phyloP scores from a whole-genome alignment of 805 yeast species.

The Priceomyces haplophilus region DNA sequence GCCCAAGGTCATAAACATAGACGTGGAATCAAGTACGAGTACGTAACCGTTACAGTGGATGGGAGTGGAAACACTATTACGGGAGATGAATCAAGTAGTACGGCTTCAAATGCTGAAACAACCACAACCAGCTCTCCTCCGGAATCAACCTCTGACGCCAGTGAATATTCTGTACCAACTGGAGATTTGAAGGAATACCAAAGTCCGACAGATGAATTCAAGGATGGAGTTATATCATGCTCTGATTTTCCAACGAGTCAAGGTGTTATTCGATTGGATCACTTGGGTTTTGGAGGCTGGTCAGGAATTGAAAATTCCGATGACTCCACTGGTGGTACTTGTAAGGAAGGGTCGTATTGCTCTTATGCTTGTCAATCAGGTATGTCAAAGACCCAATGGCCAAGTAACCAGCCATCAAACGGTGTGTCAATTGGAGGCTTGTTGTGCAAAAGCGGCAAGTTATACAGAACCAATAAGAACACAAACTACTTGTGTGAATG shows the following conservation, averaged over 20 bases:
- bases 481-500: slow-evolving; percentile 76
- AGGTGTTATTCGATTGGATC: slow-evolving; percentile 67
- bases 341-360: slow-evolving; percentile 90
- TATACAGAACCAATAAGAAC: slow-evolving; percentile 71
- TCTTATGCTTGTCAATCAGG: slow-evolving; percentile 98
- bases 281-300: slow-evolving; percentile 69
- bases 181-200: slow-evolving; percentile 54
- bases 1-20: slow-evolving; percentile 54
- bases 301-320: slow-evolving; percentile 66
- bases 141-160: slow-evolving; percentile 6
- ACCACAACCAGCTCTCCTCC: slow-evolving; percentile 30
- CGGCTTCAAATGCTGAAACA: slow-evolving; percentile 13
- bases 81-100: slow-evolving; percentile 10
- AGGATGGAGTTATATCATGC: slow-evolving; percentile 72
- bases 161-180: slow-evolving; percentile 27
- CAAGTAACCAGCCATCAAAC: slow-evolving; percentile 75
- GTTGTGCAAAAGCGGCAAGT: slow-evolving; percentile 76
- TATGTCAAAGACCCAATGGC: slow-evolving; percentile 99
- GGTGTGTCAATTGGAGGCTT: slow-evolving; percentile 96
- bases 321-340: slow-evolving; percentile 61
- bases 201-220: slow-evolving; percentile 59
- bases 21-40: slow-evolving; percentile 49
- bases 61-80: slow-evolving; percentile 37
- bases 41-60: slow-evolving; percentile 44
- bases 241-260: slow-evolving; percentile 71